phyloP scores from a whole-genome alignment of 2,329 filamentous ascomycete genomes.

The Taxawa tesnikishii region DNA sequence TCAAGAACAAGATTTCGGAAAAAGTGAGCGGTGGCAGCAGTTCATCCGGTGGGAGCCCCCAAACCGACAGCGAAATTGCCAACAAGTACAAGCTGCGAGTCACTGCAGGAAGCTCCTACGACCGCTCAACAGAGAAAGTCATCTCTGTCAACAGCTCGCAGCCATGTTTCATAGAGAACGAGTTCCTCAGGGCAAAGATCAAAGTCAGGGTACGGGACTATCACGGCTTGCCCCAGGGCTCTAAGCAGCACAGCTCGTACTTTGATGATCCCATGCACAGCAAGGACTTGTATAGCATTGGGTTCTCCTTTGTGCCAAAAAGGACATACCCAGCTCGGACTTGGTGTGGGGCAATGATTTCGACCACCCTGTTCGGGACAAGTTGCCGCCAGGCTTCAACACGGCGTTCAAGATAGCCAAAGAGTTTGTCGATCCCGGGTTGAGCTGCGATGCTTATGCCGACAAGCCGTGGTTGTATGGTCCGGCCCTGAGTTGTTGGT shows the following conservation, averaged over 20 bases:
- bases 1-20: constrained; percentile 11
- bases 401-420: constrained; percentile 75
- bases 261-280: constrained; percentile 60
- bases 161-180: constrained; percentile 50
- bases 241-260: constrained; percentile 57
- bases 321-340: constrained; percentile 50
- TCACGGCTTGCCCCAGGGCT: constrained; percentile 51
- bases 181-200: constrained; percentile 54
- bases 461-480: constrained; percentile 82
- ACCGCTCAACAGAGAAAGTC: constrained; percentile 51
- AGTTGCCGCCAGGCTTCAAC: constrained; percentile 73
- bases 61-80: constrained; percentile 21
- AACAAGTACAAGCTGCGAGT: constrained; percentile 65
- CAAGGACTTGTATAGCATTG: constrained; percentile 74
- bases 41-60: constrained; percentile 6
- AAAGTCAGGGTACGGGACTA: constrained; percentile 63
- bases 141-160: constrained; percentile 60
- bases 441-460: constrained; percentile 80
- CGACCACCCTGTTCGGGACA: constrained; percentile 71
- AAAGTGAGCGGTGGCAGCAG: constrained; percentile 1
- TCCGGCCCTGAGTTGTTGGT: constrained; percentile 35
- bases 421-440: constrained; percentile 79
- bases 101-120: constrained; percentile 68
- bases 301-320: constrained; percentile 64
- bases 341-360: constrained; percentile 93